These are phyloP conservation scores for Colletotrichum sp. DNA, from an alignment of 2,329 filamentous ascomycete genomes.

Conservation along the genomic window DNA sequence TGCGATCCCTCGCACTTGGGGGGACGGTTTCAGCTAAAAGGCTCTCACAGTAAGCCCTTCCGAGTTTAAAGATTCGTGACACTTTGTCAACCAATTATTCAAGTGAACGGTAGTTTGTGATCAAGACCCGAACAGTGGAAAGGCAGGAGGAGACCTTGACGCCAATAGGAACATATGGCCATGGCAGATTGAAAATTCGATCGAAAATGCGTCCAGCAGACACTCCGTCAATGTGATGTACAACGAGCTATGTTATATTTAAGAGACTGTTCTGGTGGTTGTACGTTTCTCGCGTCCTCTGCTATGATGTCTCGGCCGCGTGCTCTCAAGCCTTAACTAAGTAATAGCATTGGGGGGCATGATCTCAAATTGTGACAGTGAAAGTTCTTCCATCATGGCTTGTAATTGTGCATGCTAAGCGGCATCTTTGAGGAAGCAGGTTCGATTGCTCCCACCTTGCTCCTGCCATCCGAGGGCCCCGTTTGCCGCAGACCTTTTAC, in stretches of 20 bases:
- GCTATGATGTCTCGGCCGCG: not conserved
- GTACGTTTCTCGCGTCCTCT: not conserved
- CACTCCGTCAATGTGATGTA: not conserved
- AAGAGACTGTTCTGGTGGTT: not conserved
- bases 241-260: not conserved
- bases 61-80: not conserved
- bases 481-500: not conserved
- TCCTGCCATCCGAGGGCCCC: rapidly evolving
- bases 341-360: not conserved
- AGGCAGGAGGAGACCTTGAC: not conserved
- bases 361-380: not conserved
- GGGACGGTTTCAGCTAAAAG: too few species aligned
- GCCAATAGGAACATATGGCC: not conserved
- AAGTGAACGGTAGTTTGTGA: not conserved
- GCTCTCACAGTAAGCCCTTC: not conserved
- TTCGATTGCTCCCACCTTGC: not conserved
- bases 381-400: not conserved
- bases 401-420: rapidly evolving
- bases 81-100: not conserved
- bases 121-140: not conserved
- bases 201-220: not conserved
- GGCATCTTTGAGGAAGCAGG: not conserved
- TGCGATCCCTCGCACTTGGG: too few species aligned
- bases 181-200: not conserved
- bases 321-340: not conserved